These are phyloP conservation scores for Peterozyma xylosa DNA, from an alignment of 805 yeast species.

Conservation along the genomic window DNA sequence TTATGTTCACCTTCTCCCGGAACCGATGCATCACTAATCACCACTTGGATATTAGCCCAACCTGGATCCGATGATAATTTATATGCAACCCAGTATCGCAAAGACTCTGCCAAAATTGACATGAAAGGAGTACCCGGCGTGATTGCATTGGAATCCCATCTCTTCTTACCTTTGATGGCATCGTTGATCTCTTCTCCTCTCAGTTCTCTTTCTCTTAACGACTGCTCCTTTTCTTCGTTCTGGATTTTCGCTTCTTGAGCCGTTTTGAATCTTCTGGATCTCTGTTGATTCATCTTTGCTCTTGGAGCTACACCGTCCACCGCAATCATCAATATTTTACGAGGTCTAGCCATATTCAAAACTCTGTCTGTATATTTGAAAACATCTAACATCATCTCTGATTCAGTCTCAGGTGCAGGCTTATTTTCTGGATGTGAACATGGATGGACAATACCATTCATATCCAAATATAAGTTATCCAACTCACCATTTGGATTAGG, in stretches of 20 bases:
- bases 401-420: slow-evolving; percentile 94
- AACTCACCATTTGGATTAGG: slow-evolving; percentile 95
- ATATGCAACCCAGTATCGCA: slow-evolving; percentile 89
- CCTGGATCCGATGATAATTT: slow-evolving; percentile 87
- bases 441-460: slow-evolving; percentile 99
- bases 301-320: slow-evolving; percentile 99
- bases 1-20: slow-evolving; percentile 99
- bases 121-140: slow-evolving; percentile 99
- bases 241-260: slow-evolving; percentile 86
- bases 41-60: slow-evolving; percentile 84
- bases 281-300: slow-evolving; percentile 96
- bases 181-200: slow-evolving; percentile 74
- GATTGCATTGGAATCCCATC: slow-evolving; percentile 94
- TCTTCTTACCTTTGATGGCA: slow-evolving; percentile 61
- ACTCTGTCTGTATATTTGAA: slow-evolving; percentile 92
- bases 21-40: slow-evolving; percentile 90
- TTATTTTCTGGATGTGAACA: slow-evolving; percentile 97
- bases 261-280: slow-evolving; percentile 87
- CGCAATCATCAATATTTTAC: slow-evolving; percentile 88
- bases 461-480: slow-evolving; percentile 88
- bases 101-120: slow-evolving; percentile 77
- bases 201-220: slow-evolving; percentile 47
- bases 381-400: slow-evolving; percentile 91
- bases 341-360: slow-evolving; percentile 87
- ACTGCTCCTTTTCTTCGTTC: slow-evolving; percentile 59